phyloP scores from a whole-genome alignment of 148 eudicot species.

The Arctostaphylos glauca region DNA sequence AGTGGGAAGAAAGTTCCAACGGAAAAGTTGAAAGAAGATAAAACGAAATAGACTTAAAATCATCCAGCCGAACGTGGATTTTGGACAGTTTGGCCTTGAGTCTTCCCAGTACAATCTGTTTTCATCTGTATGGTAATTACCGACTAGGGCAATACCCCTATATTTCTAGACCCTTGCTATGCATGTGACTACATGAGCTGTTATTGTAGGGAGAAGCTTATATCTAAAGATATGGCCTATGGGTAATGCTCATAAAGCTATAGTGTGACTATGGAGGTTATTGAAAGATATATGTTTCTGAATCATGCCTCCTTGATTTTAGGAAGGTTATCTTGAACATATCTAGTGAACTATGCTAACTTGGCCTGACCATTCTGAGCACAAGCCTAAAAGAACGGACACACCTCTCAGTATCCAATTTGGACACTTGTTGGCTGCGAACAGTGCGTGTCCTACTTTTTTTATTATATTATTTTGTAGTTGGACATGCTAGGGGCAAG shows the following conservation, averaged over 20 bases:
- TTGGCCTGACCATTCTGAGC: neutral
- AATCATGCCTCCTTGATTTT: neutral
- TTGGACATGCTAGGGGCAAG: neutral
- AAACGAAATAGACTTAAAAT: neutral
- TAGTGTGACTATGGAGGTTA: neutral
- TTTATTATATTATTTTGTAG: neutral
- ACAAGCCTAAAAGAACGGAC: neutral
- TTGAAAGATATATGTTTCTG: neutral
- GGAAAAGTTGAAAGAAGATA: neutral
- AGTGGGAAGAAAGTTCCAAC: neutral
- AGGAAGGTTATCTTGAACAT: constrained; percentile 4
- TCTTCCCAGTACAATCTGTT: neutral
- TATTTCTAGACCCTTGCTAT: neutral
- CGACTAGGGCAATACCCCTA: neutral
- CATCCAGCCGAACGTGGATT: neutral
- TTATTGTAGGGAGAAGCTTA: neutral
- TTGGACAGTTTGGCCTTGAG: neutral
- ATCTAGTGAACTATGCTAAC: neutral
- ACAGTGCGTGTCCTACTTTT: neutral
- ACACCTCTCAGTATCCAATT: neutral
- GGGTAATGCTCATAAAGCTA: neutral
- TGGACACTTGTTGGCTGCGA: neutral
- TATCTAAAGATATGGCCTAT: neutral
- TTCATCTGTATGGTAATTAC: neutral
- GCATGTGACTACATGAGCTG: neutral